phyloP scores from a whole-genome alignment of 164 flowering plant genomes.

The Nymphaea thermarum region DNA sequence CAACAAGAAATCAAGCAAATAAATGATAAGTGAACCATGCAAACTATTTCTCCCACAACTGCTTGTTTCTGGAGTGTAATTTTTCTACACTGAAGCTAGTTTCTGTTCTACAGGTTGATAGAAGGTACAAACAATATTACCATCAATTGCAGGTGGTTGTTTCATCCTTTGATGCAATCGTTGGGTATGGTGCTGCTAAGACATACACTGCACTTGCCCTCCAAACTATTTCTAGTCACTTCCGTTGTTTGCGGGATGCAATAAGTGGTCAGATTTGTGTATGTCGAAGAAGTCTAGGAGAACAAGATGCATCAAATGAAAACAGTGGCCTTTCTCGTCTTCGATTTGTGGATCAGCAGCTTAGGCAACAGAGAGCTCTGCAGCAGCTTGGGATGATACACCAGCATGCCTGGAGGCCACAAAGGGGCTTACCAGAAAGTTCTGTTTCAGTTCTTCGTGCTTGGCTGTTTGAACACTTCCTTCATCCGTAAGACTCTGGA shows the following conservation, averaged over 20 bases:
- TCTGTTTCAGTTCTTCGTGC: slow-evolving; percentile 89
- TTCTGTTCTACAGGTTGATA: slow-evolving; percentile 44
- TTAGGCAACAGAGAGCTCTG: slow-evolving; percentile 69
- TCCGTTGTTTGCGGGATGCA: slow-evolving; percentile 72
- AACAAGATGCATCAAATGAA: slow-evolving; percentile 33
- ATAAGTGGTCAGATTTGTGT: slow-evolving; percentile 48
- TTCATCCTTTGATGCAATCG: slow-evolving; percentile 62
- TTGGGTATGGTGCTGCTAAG: slow-evolving; percentile 71
- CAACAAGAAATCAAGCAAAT: too few relatives aligned
- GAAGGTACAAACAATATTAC: slow-evolving; percentile 64
- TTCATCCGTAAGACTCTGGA: slow-evolving; percentile 54
- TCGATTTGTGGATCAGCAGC: slow-evolving; percentile 65
- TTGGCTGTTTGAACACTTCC: slow-evolving; percentile 96
- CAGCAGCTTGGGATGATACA: slow-evolving; percentile 69
- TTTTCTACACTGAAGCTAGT: background rate
- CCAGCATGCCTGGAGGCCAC: slow-evolving; percentile 94
- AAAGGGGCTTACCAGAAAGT: slow-evolving; percentile 84
- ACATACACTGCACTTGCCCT: slow-evolving; percentile 75
- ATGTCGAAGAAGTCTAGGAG: slow-evolving; percentile 50
- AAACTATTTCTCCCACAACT: background rate
- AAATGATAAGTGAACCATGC: background rate
- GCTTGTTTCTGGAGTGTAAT: too few relatives aligned
- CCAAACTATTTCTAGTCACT: slow-evolving; percentile 70
- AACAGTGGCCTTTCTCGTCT: slow-evolving; percentile 53
- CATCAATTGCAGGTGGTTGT: slow-evolving; percentile 74